These are phyloP conservation scores for Pezicula radicicola DNA, from an alignment of 2,329 filamentous ascomycete species.

Conservation along the genomic window DNA sequence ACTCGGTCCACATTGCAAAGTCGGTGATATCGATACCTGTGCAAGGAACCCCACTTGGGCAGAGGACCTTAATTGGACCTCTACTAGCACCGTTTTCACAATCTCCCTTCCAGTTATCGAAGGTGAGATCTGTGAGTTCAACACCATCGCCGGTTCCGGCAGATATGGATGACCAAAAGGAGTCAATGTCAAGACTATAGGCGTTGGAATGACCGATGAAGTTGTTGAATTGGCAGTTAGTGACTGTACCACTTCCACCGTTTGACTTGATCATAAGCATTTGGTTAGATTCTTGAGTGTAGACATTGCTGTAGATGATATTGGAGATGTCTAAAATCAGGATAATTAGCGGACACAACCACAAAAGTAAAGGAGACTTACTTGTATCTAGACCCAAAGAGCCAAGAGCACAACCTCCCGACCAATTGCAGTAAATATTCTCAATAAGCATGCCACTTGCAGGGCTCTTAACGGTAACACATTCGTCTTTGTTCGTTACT, in stretches of 20 bases:
- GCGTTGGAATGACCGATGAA: constrained; percentile 59
- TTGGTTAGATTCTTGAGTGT: constrained; percentile 56
- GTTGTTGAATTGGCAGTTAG: constrained; percentile 50
- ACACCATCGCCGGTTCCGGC: constrained; percentile 45
- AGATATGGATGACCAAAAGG: constrained; percentile 45
- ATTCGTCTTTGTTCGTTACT: constrained; percentile 62
- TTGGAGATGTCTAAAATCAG: constrained; percentile 40
- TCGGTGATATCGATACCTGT: constrained; percentile 47
- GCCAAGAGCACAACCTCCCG: constrained; percentile 55
- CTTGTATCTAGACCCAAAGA: constrained; percentile 43
- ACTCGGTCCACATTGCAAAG: constrained; percentile 51
- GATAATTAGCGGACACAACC: not conserved
- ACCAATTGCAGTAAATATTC: constrained; percentile 59
- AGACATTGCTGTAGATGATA: constrained; percentile 53
- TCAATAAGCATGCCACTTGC: constrained; percentile 55
- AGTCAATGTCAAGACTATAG: constrained; percentile 53
- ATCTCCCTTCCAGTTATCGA: constrained; percentile 54
- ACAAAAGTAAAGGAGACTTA: constrained; percentile 4
- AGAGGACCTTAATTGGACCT: constrained; percentile 51
- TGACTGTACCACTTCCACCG: constrained; percentile 51
- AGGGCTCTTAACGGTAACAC: constrained; percentile 55
- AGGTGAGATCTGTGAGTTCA: constrained; percentile 46
- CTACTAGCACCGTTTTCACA: constrained; percentile 44
- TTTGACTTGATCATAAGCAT: constrained; percentile 63
- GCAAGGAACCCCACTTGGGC: constrained; percentile 48